Base-by-base conservation (phyloP, 2,329 filamentous ascomycete genomes). In the Phyllosticta citrichinensis region DNA sequence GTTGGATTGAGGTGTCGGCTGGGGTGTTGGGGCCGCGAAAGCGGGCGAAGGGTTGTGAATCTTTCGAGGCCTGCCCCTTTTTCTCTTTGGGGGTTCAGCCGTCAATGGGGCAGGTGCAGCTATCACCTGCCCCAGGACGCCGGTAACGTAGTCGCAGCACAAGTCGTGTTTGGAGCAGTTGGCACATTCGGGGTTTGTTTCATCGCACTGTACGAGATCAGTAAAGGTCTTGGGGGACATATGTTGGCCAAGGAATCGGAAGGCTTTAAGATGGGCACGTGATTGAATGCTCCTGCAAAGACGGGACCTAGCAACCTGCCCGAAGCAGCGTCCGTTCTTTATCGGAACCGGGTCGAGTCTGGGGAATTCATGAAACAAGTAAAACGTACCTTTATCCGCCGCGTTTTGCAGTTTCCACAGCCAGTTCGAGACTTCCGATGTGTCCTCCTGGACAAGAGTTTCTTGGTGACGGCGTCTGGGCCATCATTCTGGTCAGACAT, bases 371-470 rank as follows among this genome's bases (percentile, higher is more conserved):
- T 5, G 27, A 6, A 27, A 12, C 24, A 50, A 52, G 19, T 6
- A n/a, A 20, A 1, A 20, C n/a, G 20, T 19, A 62, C 60, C 25
- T 62, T 62, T 30, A 62, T 58, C 24, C 56, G 40, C 17, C 60
- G 60, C 22, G 11, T 54, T 19, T 62, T 62, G 50, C 60, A 62
- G 24, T 61, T 61, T 20, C 17, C 22, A 22, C 59, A 61, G 9
- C 59, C 59, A 8, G 50, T 25, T 10, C 59, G 55, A 1, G 55
- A 57, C 9, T 61, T 61, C 5, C 51, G 55, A 40, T 61, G 59
- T 2, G 55, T 50, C n/a, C 27, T 61, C 1, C 59, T 47, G 3
- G 50, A 61, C 22, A 47, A 20, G 10, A 30, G 8, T n/a, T 10
- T 17, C 14, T 22, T 27, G 33, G 25, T 1, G 20, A 20, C 24